phyloP scores from a whole-genome alignment of 148 eudicot species.

The Rhododendron williamsianum region DNA sequence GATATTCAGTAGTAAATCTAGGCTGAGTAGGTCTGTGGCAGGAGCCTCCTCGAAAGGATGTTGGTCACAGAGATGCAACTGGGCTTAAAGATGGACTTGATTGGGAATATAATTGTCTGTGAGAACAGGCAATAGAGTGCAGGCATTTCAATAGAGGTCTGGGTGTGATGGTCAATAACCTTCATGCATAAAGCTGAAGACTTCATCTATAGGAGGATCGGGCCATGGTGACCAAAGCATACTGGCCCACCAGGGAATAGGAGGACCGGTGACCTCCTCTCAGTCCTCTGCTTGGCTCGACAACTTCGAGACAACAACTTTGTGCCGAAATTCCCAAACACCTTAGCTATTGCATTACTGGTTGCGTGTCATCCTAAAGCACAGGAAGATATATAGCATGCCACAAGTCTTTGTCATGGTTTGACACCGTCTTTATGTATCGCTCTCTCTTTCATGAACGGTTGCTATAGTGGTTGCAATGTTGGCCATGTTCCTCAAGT shows the following conservation, averaged over 20 bases:
- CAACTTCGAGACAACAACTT: not conserved
- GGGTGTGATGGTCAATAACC: not conserved
- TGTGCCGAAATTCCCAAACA: not conserved
- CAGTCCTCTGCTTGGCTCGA: not conserved
- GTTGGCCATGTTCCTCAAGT: not conserved
- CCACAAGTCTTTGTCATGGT: not conserved
- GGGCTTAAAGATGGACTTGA: not conserved
- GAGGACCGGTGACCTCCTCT: not conserved
- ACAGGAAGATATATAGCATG: not conserved
- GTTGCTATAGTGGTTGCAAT: not conserved
- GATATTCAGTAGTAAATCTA: not conserved
- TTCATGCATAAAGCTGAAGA: not conserved
- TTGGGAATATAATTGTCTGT: not conserved
- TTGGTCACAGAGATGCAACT: not conserved
- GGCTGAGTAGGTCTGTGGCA: not conserved
- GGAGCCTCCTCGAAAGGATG: not conserved
- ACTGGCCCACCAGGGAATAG: not conserved
- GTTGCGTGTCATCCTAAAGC: not conserved
- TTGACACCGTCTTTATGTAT: not conserved
- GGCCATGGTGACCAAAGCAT: not conserved
- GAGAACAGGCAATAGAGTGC: not conserved
- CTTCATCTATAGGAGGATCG: not conserved
- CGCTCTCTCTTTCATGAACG: not conserved
- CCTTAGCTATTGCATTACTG: not conserved
- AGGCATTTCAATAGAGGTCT: not conserved